Percentiles rank a stretch among this genome's conserved stretches.
Evolutionary conservation across 176 grass and related monocot genomes (phyloP).

Genomic region (Oryza longistaminata): DNA sequence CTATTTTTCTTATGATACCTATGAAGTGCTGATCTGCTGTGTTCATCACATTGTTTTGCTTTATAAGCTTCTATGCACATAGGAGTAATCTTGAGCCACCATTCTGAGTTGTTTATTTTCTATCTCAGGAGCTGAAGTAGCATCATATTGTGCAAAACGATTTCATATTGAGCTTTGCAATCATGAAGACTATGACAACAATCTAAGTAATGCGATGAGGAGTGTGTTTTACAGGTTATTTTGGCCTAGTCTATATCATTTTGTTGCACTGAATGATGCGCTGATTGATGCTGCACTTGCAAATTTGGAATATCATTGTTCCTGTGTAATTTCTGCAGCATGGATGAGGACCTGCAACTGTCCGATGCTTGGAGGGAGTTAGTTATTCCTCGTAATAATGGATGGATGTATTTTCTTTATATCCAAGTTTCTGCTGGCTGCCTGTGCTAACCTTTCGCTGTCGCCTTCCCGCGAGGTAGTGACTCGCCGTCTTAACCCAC

Average conservation of each 20-base stretch:
- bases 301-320: slow-evolving; percentile 11
- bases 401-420: slow-evolving; percentile 4
- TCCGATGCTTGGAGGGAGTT: slow-evolving; percentile 25
- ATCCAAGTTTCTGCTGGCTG: slow-evolving; percentile 2
- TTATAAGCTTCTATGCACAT: neutral
- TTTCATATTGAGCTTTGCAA: slow-evolving; percentile 25
- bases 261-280: neutral
- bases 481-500: neutral
- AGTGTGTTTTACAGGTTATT: slow-evolving; percentile 35
- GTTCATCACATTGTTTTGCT: neutral
- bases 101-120: slow-evolving; percentile 3
- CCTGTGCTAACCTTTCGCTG: neutral
- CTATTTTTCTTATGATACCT: neutral
- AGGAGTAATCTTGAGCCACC: too few relatives aligned
- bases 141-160: neutral
- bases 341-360: slow-evolving; percentile 20
- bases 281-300: neutral
- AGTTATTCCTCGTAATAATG: neutral
- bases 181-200: neutral
- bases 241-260: slow-evolving; percentile 8
- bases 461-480: slow-evolving; percentile 17
- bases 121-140: slow-evolving; percentile 38
- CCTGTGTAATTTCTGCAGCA: slow-evolving; percentile 26
- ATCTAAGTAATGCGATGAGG: neutral
- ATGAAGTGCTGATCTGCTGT: neutral